A percentile compares a stretch with the other conserved stretches of the same genome.
Conservation (phyloP, 495 filamentous ascomycete species). For the Penicillium macrosclerotiorum region DNA sequence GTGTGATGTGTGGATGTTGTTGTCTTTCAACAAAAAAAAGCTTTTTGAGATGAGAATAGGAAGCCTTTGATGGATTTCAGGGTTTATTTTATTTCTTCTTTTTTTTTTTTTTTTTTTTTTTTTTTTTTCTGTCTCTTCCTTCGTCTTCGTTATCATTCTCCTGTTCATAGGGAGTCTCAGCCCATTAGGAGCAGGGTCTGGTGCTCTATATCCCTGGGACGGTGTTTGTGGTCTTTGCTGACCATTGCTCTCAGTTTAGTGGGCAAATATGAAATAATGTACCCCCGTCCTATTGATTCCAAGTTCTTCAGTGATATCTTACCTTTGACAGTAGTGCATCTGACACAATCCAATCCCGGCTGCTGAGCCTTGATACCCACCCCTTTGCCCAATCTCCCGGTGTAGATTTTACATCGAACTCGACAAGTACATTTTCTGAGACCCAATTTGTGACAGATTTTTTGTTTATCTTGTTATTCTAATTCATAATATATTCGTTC, state of each 20-base stretch:
- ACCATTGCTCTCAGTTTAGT: slow-evolving; percentile 11
- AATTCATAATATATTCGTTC: no score
- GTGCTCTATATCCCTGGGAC: slow-evolving; percentile 1
- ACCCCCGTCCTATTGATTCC: slow-evolving; percentile 6
- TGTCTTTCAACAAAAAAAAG: slow-evolving; percentile 18
- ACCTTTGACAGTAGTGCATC: no score
- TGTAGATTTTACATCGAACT: no score
- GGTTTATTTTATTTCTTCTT: neutral
- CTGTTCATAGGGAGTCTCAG: slow-evolving; percentile 1
- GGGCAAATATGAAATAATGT: slow-evolving; percentile 28
- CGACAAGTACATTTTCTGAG: no score
- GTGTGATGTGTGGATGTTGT: no score
- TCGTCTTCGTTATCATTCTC: no score
- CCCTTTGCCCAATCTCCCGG: no score
- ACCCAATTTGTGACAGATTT: no score
- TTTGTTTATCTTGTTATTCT: no score
- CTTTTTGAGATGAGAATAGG: neutral
- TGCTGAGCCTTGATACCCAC: no score
- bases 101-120: neutral
- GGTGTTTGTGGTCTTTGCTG: slow-evolving; percentile 12
- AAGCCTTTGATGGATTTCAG: slow-evolving; percentile 1
- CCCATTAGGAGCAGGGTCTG: slow-evolving; percentile 1
- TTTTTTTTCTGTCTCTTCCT: neutral
- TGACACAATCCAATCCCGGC: no score
- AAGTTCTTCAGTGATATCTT: no score